Conservation (phyloP, 139 green algal genomes). For the Mesotaenium endlicherianum region DNA sequence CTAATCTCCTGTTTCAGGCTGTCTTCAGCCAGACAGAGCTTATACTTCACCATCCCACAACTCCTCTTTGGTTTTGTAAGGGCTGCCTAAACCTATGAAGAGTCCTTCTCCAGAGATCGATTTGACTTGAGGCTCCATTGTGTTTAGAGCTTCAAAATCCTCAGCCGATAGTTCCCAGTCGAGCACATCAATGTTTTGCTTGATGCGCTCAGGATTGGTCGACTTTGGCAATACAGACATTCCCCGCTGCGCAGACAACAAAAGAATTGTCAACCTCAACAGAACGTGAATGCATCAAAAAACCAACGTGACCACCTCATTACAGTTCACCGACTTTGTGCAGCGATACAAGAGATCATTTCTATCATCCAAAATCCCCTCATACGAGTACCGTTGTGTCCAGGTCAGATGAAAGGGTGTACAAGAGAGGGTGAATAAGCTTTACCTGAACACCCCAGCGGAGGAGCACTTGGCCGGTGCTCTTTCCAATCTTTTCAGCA, state of each 20-base stretch:
- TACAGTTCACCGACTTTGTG: no score
- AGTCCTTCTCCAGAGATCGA: background rate
- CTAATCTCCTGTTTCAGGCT: no score
- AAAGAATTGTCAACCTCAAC: no score
- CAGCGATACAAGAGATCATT: no score
- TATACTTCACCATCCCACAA: conserved; percentile 24
- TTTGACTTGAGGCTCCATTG: conserved; percentile 45
- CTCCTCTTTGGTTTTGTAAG: conserved; percentile 13
- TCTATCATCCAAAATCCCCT: no score
- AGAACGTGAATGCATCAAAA: no score
- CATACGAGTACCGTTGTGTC: no score
- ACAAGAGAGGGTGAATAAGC: no score
- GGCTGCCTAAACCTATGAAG: background rate
- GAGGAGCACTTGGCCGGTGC: conserved; percentile 74
- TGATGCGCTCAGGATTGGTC: conserved; percentile 70
- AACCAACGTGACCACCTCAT: no score
- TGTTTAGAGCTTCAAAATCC: conserved; percentile 62
- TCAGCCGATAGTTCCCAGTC: conserved; percentile 64
- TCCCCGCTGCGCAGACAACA: conserved; percentile 63
- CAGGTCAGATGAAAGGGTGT: no score
- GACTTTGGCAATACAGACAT: conserved; percentile 84
- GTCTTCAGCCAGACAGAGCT: no score
- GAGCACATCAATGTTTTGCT: conserved; percentile 79
- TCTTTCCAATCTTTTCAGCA: conserved; percentile 61
- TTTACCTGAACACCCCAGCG: conserved; percentile 75